Evolutionary conservation across 805 yeast genomes (phyloP), one percentile per base, ranked within the genome.

Genomic region (Scheffersomyces coipomensis): DNA sequence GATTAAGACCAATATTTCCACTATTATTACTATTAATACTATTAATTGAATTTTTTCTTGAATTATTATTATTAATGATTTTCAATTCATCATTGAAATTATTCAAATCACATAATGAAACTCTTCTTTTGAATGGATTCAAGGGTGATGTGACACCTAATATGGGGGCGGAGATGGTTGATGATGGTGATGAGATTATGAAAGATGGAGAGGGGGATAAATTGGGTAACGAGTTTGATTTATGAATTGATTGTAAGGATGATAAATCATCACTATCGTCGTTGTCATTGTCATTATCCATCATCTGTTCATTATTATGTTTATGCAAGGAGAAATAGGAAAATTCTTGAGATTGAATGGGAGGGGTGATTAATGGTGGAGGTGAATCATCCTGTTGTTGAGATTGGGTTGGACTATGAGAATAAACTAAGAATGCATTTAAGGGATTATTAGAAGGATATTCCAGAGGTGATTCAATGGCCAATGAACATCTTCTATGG

Each of bases 351-450:
- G n/a, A n/a, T n/a, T n/a, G n/a, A n/a, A n/a, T n/a, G n/a, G n/a
- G n/a, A n/a, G n/a, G n/a, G n/a, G n/a, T n/a, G n/a, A n/a, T n/a
- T n/a, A n/a, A n/a, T n/a, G n/a, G n/a, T n/a, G 24, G 24, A 16
- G 35, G 9, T 18, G 31, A 7, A 19, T 7, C 27, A 22, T 29
- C 35, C 15, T 23, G 17, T 13, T 15, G 15, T 29, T 34, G 23
- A n/a, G n/a, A n/a, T n/a, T n/a, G n/a, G n/a, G n/a, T n/a, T n/a
- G n/a, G n/a, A n/a, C n/a, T n/a, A n/a, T 25, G 19, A 16, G 33
- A 17, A 31, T 51, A 49, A 10, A 55, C 43, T 25, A 55, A 37
- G 34, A 53, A 55, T 21, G 57, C 60, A 36, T 44, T 43, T 25
- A 51, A 39, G 4, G 60, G 58, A 17, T 36, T 34, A 33, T 51